Evolutionary conservation across 768 basidiomycete species (phyloP), one percentile per base, ranked within the genome.

Genomic region (Lactarius evosmus): DNA sequence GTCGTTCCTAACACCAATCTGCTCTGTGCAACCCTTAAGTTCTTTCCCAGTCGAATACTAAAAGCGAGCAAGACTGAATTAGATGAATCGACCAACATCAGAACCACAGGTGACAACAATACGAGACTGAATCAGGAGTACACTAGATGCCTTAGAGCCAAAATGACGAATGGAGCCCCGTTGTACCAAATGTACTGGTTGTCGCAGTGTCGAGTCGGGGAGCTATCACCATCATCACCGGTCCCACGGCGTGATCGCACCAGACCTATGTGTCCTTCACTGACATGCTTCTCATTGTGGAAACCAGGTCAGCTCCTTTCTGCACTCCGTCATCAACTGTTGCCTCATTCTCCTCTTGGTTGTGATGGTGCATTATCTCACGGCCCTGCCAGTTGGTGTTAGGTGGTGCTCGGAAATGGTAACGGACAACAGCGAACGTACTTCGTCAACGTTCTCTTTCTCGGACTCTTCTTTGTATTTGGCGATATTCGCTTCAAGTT

Each of bases 381-480:
- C n/a, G 44, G 29, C 55, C 68, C 68, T 69, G 53, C 19, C 52
- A 40, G n/a, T 54, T 12, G 7, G 7, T n/a, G 6, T 32, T 53
- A 19, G 51, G 25, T 29, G 19, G 22, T 19, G 40, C 29, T 19
- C 29, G 16, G 33, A 29, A n/a, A 33, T 16, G 17, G 27, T 17
- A 0, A 53, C 11, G 4, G 55, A 8, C 25, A n/a, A 33, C 38
- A 29, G 36, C 17, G 2, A 56, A 60, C 69, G 5, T 57, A 69
- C 73, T 65, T 67, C 72, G 63, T 71, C 55, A 25, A 74, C 36
- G 34, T 67, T 58, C 67, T 74, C 73, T 73, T 84, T 83, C 71
- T 87, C 92, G 4, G 91, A 91, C 73, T 94, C 93, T 70, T 86
- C 84, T 76, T 94, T 94, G 77, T 84, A 86, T 72, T 85, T 77